Conservation (phyloP, 2,329 filamentous ascomycete genomes). For the Knufia fluminis region DNA sequence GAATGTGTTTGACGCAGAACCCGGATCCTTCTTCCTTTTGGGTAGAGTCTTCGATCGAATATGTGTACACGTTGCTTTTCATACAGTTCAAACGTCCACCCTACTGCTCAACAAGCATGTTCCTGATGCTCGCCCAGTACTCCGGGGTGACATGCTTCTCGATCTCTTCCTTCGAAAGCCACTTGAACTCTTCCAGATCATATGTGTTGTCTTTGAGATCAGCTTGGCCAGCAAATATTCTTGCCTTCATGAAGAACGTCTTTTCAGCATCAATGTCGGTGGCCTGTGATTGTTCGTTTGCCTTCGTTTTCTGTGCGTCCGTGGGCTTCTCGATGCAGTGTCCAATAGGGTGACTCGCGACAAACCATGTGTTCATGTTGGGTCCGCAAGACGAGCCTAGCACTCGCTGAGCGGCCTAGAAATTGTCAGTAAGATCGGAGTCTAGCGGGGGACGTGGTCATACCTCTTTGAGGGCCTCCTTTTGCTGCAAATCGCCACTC, state of each 20-base stretch:
- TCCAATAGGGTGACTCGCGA: constrained; percentile 81
- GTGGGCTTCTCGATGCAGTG: constrained; percentile 44
- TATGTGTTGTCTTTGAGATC: constrained; percentile 57
- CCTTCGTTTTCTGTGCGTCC: constrained; percentile 12
- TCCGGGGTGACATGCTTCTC: constrained; percentile 52
- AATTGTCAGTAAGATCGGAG: constrained; percentile 4
- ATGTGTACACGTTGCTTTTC: too few species aligned
- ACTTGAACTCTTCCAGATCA: constrained; percentile 75
- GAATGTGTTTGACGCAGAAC: too few species aligned
- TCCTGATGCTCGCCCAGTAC: constrained; percentile 68
- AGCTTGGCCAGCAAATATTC: constrained; percentile 95
- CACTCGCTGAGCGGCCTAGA: constrained; percentile 70
- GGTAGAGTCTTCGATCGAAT: too few species aligned
- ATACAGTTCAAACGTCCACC: too few species aligned
- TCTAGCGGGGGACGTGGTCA: constrained; percentile 28
- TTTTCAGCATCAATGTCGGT: constrained; percentile 56
- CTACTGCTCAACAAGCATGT: constrained; percentile 75
- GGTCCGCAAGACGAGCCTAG: constrained; percentile 68
- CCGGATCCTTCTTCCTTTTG: too few species aligned
- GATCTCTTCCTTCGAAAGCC: constrained; percentile 86
- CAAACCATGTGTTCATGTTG: constrained; percentile 99
- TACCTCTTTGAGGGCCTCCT: constrained; percentile 77
- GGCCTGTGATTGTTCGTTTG: constrained; percentile 2
- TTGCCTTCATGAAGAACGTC: constrained; percentile 89
- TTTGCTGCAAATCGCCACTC: constrained; percentile 54